Base-by-base conservation (phyloP, 371 early-diverging fungal genomes). In the Mucor sp. region DNA sequence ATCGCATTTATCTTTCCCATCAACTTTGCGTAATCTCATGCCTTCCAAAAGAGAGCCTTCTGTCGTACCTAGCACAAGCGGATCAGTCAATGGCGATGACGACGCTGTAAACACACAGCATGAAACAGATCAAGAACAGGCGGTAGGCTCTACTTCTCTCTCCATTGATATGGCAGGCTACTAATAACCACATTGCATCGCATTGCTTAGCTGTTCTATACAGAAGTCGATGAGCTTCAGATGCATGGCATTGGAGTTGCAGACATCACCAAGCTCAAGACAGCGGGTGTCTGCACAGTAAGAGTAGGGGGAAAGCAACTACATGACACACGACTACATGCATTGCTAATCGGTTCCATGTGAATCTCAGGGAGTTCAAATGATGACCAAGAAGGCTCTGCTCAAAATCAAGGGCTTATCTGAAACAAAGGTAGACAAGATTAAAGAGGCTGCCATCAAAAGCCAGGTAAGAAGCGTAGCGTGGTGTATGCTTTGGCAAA, bases 351-450 rank as follows among this genome's bases (percentile, higher is more conserved):
- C 41, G 6, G 6, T 41, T 41, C 41, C 41, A 41, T 39, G 14
- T 39, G 39, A 8, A 32, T 12, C 53, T 25, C 43, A 94, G 91
- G 93, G 89, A 6, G 87, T 94, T 12, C 90, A 92, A 77, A 95
- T 95, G 95, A 87, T 85, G 58, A 93, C 94, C 12, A 84, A 81
- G 59, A 85, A 86, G 59, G 82, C 74, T 59, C 75, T 96, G 2
- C 70, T 84, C 39, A 89, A 87, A 47, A 89, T 94, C 69, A 94
- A 94, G 73, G 94, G 95, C 0, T 71, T 94, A 43, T 90, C 91
- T n/a, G 95, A 94, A 74, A 79, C 85, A 37, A 97, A 96, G 66
- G 93, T 94, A 25, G 97, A 97, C 44, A 95, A 94, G 75, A 87
- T 94, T 53, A 91, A 90, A 70, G 94, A 93, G 53, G 89, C 88